Conservation (phyloP, 2,329 filamentous ascomycete genomes). For the Penicillium sp. region DNA sequence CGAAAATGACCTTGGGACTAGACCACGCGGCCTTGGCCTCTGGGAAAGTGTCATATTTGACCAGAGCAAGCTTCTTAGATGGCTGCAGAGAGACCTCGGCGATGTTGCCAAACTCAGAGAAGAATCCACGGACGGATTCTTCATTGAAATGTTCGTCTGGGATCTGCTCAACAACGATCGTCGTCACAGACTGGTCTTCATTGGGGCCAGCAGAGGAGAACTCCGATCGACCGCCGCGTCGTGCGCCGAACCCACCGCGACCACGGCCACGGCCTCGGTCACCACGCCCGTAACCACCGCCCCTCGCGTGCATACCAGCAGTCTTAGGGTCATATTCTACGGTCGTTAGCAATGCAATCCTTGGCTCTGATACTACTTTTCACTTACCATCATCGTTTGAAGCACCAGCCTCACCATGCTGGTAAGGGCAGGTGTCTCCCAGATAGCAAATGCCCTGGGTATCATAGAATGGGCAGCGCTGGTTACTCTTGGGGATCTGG, state of each 20-base stretch:
- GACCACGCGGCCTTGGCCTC: conserved; percentile 58
- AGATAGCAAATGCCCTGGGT: conserved; percentile 59
- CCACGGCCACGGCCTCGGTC: conserved; percentile 47
- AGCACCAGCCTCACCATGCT: conserved; percentile 52
- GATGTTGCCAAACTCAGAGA: conserved; percentile 59
- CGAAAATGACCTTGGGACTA: conserved; percentile 64
- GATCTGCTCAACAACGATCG: conserved; percentile 63
- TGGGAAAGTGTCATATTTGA: conserved; percentile 55
- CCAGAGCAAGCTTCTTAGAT: conserved; percentile 55
- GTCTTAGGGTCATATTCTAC: conserved; percentile 58
- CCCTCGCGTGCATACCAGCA: conserved; percentile 38
- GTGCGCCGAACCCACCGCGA: conserved; percentile 42
- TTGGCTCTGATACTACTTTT: background rate
- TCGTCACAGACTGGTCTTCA: conserved; percentile 55
- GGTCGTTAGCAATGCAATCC: conserved; percentile 5
- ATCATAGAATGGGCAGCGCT: conserved; percentile 60
- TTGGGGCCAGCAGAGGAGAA: conserved; percentile 57
- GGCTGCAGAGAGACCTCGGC: conserved; percentile 56
- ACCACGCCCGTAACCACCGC: conserved; percentile 26
- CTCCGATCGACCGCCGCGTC: conserved; percentile 49
- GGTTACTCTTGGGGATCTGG: conserved; percentile 29
- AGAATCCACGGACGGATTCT: conserved; percentile 56
- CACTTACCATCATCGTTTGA: conserved; percentile 39
- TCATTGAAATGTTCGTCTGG: conserved; percentile 60
- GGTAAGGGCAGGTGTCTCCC: conserved; percentile 58